phyloP scores from a whole-genome alignment of 2,329 filamentous ascomycete genomes.

The Penicillium digitatum region DNA sequence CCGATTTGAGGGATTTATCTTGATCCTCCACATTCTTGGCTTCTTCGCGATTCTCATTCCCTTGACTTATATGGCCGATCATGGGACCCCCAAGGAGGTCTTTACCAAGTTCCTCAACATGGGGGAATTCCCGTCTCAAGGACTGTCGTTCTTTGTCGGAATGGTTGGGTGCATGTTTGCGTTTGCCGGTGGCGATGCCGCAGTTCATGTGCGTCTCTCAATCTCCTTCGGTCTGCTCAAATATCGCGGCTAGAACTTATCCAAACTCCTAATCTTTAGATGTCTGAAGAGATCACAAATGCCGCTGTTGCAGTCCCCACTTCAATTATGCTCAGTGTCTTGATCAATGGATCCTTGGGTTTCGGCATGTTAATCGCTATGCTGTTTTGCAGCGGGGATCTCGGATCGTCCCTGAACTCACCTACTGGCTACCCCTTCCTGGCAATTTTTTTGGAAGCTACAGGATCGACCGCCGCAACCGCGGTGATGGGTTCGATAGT shows the following conservation, averaged over 20 bases:
- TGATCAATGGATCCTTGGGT: conserved; percentile 37
- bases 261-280: conserved; percentile 6
- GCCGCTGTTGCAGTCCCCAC: conserved; percentile 36
- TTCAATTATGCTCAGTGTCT: conserved; percentile 35
- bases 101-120: conserved; percentile 49
- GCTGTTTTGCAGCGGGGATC: conserved; percentile 38
- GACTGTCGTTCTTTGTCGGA: conserved; percentile 41
- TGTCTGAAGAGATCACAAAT: conserved; percentile 42
- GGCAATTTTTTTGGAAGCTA: conserved; percentile 32
- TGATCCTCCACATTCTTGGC: conserved; percentile 51
- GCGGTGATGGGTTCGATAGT: conserved; percentile 27
- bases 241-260: background rate
- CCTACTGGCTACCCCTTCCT: conserved; percentile 37
- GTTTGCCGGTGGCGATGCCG: conserved; percentile 38
- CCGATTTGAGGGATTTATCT: conserved; percentile 47
- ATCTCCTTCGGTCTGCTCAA: background rate
- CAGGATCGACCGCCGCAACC: conserved; percentile 25
- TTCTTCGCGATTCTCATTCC: conserved; percentile 52
- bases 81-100: conserved; percentile 41
- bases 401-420: conserved; percentile 25
- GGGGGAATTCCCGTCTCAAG: conserved; percentile 44
- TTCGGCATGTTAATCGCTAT: conserved; percentile 39
- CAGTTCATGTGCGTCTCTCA: conserved; percentile 34
- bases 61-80: conserved; percentile 42
- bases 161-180: conserved; percentile 35